A percentile compares a stretch with the other conserved stretches of the same genome.
Conservation (phyloP, 75 land plant genomes). For the Cupressus sempervirens region DNA sequence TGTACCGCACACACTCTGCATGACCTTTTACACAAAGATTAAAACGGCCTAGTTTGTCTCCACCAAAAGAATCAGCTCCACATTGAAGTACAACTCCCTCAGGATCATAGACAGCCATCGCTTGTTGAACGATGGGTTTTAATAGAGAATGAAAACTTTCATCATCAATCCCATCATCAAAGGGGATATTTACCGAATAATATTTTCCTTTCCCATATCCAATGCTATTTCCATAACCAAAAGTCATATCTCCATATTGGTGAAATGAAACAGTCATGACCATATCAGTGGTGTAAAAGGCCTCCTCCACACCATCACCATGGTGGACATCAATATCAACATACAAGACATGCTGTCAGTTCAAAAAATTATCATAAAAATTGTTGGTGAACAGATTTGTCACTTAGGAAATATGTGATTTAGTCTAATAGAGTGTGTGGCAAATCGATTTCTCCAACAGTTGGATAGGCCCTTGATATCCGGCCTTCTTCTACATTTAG, state of each 20-base stretch:
- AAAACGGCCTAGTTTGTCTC: constrained; percentile 77
- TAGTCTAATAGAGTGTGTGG: no score
- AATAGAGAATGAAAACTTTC: constrained; percentile 59
- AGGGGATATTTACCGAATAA: constrained; percentile 71
- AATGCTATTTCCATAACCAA: constrained; percentile 70
- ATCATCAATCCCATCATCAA: constrained; percentile 78
- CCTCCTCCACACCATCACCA: constrained; percentile 88
- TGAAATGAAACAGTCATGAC: constrained; percentile 87
- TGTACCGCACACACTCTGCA: constrained; percentile 69
- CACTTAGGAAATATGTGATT: no score
- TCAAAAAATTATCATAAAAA: no score
- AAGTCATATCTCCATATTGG: constrained; percentile 80
- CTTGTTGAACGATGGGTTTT: constrained; percentile 61
- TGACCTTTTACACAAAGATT: constrained; percentile 80
- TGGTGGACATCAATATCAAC: constrained; percentile 82
- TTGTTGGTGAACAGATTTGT: no score
- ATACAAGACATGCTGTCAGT: constrained; percentile 80
- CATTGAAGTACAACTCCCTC: constrained; percentile 79
- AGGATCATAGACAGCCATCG: constrained; percentile 69
- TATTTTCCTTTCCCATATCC: constrained; percentile 64
- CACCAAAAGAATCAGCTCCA: constrained; percentile 80
- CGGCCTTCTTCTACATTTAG: no score
- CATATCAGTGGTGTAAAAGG: constrained; percentile 75
- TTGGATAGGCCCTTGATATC: no score
- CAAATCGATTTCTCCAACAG: no score